Percentiles rank a stretch among this genome's conserved stretches.
Evolutionary conservation across 805 yeast genomes (phyloP).

Genomic region (Metschnikowia chrysomelidarum): DNA sequence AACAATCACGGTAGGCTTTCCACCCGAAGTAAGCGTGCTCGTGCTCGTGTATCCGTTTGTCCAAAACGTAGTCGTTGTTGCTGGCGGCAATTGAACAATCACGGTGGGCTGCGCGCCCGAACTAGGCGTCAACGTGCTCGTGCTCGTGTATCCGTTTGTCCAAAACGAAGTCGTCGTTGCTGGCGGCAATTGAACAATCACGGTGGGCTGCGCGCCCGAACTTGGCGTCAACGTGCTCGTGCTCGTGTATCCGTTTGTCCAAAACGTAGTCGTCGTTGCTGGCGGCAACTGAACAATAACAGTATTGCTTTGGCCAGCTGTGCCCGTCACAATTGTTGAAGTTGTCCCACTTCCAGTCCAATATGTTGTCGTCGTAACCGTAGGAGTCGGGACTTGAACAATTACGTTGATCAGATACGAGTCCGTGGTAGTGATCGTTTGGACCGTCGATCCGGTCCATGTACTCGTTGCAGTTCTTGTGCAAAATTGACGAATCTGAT

Average conservation of each 20-base stretch:
- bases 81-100: slow-evolving; percentile 12
- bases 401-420: slow-evolving; percentile 12
- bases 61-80: slow-evolving; percentile 4
- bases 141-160: slow-evolving; percentile 11
- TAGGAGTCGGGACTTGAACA: slow-evolving; percentile 17
- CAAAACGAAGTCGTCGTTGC: slow-evolving; percentile 11
- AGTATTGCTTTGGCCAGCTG: slow-evolving; percentile 14
- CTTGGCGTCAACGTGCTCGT: slow-evolving; percentile 3
- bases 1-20: slow-evolving; percentile 12
- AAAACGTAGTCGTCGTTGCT: slow-evolving; percentile 2
- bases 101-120: slow-evolving; percentile 21
- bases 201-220: slow-evolving; percentile 7
- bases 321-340: slow-evolving; percentile 7
- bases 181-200: slow-evolving; percentile 13
- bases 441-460: slow-evolving; percentile 5
- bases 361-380: slow-evolving; percentile 14
- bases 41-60: neutral
- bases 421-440: slow-evolving; percentile 2
- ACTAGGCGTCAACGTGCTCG: slow-evolving; percentile 11
- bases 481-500: neutral
- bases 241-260: slow-evolving; percentile 1
- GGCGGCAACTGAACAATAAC: slow-evolving; percentile 17
- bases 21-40: slow-evolving; percentile 2
- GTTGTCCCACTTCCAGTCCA: slow-evolving; percentile 14
- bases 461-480: slow-evolving; percentile 4